Conservation (phyloP, 2,329 filamentous ascomycete genomes). For the Diaporthe nobilis region DNA sequence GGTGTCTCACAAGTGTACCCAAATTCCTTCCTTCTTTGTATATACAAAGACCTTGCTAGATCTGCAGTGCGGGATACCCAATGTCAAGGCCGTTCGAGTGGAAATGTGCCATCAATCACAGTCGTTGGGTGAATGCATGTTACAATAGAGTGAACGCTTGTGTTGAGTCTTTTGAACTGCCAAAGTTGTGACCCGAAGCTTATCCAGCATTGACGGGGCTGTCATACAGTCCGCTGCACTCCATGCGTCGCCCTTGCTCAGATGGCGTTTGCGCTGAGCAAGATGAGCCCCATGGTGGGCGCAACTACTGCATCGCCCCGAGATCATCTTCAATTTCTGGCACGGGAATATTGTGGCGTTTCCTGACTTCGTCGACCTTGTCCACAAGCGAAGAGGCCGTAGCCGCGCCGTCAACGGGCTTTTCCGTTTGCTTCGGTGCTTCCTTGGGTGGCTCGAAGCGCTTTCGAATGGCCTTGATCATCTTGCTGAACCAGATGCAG, state of each 20-base stretch:
- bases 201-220: not conserved
- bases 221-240: not conserved
- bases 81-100: conserved; percentile 18
- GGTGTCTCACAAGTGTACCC: conserved; percentile 19
- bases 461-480: conserved; percentile 84
- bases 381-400: conserved; percentile 34
- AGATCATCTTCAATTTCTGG: conserved; percentile 43
- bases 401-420: conserved; percentile 29
- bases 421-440: conserved; percentile 46
- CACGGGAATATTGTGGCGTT: conserved; percentile 42
- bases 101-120: conserved; percentile 1
- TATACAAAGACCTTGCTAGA: conserved; percentile 33
- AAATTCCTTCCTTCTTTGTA: conserved; percentile 34
- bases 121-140: not conserved
- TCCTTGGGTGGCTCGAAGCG: conserved; percentile 72
- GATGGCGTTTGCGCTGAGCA: not conserved
- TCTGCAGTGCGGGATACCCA: conserved; percentile 29
- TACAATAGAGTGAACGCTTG: not conserved
- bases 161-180: not conserved
- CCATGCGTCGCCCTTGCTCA: not conserved
- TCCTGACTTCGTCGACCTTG: conserved; percentile 43
- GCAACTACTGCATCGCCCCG: conserved; percentile 44
- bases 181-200: not conserved
- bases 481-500: conserved; percentile 89
- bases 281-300: not conserved